Conservation (phyloP, 352 stramenopile species). For the Globisporangium solare region DNA sequence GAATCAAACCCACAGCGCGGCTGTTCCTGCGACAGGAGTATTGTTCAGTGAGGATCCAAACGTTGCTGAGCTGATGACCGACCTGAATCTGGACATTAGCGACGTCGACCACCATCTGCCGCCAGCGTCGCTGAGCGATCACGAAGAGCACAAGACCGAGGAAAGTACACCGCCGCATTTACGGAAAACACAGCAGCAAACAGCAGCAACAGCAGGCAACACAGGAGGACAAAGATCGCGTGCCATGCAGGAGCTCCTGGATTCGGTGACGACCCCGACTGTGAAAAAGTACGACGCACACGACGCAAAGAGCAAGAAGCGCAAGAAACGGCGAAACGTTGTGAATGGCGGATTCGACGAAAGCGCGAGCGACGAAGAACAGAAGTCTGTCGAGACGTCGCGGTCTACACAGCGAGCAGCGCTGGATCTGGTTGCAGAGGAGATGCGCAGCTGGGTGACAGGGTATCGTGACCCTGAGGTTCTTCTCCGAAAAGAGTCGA, state of each 20-base stretch:
- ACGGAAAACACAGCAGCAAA: conserved; percentile 11
- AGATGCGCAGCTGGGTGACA: conserved; percentile 61
- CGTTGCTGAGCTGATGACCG: conserved; percentile 47
- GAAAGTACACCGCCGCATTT: conserved; percentile 41
- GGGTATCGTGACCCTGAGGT: conserved; percentile 51
- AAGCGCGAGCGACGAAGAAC: neutral
- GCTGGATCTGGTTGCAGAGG: conserved; percentile 21
- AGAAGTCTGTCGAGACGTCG: neutral
- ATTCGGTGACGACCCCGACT: neutral
- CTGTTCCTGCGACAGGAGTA: neutral
- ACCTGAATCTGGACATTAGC: conserved; percentile 40
- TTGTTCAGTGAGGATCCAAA: conserved; percentile 31
- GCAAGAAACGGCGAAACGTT: conserved; percentile 6
- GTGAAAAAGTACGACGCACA: neutral
- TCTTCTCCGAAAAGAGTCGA: conserved; percentile 46
- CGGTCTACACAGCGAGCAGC: neutral
- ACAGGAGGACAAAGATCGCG: neutral
- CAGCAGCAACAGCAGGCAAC: neutral
- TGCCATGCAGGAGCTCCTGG: conserved; percentile 7
- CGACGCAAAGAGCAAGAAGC: conserved; percentile 1
- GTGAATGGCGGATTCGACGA: conserved; percentile 4
- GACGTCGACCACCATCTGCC: conserved; percentile 14
- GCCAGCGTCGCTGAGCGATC: conserved; percentile 11
- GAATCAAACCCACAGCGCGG: neutral
- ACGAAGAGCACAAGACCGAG: conserved; percentile 49